Conservation (phyloP, 2,329 filamentous ascomycete species). For the Ophiostoma pallidulum region DNA sequence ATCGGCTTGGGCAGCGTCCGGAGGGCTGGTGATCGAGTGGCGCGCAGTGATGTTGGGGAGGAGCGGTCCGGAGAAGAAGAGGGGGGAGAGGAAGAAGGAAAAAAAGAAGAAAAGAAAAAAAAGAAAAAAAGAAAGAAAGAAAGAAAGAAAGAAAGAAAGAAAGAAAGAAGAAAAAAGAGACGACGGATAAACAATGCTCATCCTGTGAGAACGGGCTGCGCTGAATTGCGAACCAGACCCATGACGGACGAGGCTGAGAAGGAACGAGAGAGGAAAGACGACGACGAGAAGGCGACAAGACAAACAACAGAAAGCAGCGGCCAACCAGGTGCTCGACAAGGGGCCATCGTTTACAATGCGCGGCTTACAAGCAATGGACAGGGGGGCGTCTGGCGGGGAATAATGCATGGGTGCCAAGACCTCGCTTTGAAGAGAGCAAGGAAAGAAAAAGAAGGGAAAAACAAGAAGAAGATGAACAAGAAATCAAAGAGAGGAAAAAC, state of each 20-base stretch:
- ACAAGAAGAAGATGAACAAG: background rate
- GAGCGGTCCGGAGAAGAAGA: background rate
- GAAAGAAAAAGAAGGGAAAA: background rate
- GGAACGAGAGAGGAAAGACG: background rate
- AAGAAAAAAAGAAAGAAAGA: background rate
- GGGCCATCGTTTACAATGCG: background rate
- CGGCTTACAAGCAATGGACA: no score
- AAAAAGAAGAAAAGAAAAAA: background rate
- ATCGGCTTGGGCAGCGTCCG: no score
- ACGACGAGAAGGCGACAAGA: background rate
- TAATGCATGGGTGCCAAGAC: background rate
- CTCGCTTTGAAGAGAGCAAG: background rate
- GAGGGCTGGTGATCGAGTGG: no score
- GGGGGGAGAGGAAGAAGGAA: background rate
- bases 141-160: background rate
- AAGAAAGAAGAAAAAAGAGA: background rate
- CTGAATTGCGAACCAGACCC: background rate
- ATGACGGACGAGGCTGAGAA: background rate
- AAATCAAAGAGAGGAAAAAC: background rate
- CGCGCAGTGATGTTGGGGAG: constrained; percentile 3
- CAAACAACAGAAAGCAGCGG: no score
- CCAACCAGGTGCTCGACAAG: no score
- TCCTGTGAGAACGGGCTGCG: no score
- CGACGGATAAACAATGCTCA: no score
- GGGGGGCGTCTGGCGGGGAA: no score